These are phyloP conservation scores for Grosmannia clavigera DNA, from an alignment of 2,329 filamentous ascomycete genomes.

Conservation along the genomic window DNA sequence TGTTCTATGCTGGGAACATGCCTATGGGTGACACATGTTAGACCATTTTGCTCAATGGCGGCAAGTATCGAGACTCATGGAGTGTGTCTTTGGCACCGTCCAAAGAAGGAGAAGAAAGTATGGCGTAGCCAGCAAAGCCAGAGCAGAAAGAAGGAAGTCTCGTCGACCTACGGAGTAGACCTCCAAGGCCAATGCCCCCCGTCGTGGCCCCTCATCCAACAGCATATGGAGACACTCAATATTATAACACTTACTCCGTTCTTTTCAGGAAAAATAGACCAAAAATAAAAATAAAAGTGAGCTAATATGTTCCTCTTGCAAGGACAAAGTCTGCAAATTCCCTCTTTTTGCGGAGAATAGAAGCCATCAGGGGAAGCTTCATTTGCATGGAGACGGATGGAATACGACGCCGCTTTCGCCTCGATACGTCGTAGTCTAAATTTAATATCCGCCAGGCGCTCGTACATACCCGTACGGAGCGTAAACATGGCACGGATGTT, in stretches of 20 bases:
- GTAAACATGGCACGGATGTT: background rate
- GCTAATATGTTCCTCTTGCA: background rate
- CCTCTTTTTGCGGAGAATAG: background rate
- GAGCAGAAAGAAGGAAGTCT: background rate
- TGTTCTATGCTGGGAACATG: too few species aligned
- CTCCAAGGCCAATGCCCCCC: background rate
- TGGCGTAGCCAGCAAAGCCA: background rate
- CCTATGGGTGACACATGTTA: too few species aligned
- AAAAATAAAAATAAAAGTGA: background rate
- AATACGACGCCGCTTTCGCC: background rate
- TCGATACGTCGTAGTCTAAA: background rate
- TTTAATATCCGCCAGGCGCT: background rate
- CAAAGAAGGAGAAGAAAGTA: background rate
- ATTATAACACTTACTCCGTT: background rate
- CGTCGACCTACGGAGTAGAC: background rate
- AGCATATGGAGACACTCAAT: background rate
- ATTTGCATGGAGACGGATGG: background rate
- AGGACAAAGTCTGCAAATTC: background rate
- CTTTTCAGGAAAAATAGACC: background rate
- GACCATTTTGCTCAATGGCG: background rate
- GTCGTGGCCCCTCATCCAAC: background rate
- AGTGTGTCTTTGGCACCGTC: background rate
- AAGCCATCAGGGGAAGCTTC: background rate
- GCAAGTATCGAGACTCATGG: background rate
- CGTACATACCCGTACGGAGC: too few species aligned